phyloP scores from a whole-genome alignment of 805 yeast species.

The Metschnikowia chrysomelidarum region DNA sequence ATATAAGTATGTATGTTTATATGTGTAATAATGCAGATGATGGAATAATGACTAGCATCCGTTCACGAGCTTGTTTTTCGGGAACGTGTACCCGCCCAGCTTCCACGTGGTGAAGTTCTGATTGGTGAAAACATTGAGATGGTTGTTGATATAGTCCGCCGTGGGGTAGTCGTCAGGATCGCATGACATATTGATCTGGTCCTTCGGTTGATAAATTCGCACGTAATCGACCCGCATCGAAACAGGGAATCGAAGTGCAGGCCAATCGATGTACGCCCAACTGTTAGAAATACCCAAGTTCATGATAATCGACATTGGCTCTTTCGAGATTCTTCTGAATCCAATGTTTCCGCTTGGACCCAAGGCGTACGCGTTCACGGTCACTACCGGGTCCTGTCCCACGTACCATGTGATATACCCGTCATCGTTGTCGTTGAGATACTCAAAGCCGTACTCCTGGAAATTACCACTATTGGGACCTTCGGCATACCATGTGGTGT shows the following conservation, averaged over 20 bases:
- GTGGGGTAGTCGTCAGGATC: conserved; percentile 41
- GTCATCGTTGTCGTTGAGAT: conserved; percentile 57
- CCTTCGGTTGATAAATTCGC: conserved; percentile 40
- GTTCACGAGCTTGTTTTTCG: conserved; percentile 45
- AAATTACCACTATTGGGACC: conserved; percentile 52
- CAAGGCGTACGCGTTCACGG: conserved; percentile 31
- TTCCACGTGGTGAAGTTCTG: conserved; percentile 37
- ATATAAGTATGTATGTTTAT: not conserved
- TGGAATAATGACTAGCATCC: conserved; percentile 9
- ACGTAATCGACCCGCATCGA: conserved; percentile 38
- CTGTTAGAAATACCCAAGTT: conserved; percentile 40
- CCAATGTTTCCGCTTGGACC: conserved; percentile 42
- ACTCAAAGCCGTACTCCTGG: conserved; percentile 80
- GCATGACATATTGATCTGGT: conserved; percentile 29
- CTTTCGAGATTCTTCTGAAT: conserved; percentile 34
- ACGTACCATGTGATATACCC: conserved; percentile 88
- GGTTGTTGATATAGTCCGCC: conserved; percentile 32
- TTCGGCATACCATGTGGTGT: conserved; percentile 76
- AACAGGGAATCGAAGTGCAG: conserved; percentile 34
- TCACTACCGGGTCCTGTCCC: conserved; percentile 51
- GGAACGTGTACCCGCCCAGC: conserved; percentile 47
- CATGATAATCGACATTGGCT: conserved; percentile 39
- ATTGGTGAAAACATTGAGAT: conserved; percentile 33
- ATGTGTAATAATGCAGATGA: too few species aligned
- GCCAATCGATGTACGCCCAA: conserved; percentile 42